Evolutionary conservation across 371 early-diverging fungal species (phyloP).

Genomic region (Circinella minor): DNA sequence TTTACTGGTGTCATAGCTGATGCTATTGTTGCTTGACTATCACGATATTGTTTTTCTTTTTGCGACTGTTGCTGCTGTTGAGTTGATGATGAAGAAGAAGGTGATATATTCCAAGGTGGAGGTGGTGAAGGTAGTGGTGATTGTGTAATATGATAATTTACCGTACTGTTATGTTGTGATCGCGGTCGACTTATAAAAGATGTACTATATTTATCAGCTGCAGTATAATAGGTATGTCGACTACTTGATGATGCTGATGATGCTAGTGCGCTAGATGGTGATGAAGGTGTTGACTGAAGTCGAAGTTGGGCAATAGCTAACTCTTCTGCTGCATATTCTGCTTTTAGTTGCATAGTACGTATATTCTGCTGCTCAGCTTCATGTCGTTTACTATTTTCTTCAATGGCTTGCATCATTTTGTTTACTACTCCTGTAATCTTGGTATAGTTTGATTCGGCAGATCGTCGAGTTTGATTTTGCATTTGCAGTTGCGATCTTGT

Average conservation of each 20-base stretch:
- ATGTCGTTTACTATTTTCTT: constrained; percentile 27
- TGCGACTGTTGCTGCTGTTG: background rate
- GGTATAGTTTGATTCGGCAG: constrained; percentile 27
- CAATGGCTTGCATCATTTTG: constrained; percentile 25
- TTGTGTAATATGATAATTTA: constrained; percentile 13
- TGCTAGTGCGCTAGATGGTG: background rate
- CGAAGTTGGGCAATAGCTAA: constrained; percentile 34
- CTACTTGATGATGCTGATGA: background rate
- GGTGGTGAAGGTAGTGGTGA: constrained; percentile 3
- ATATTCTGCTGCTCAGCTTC: constrained; percentile 26
- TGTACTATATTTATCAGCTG: no score
- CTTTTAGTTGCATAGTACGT: constrained; percentile 28
- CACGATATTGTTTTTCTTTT: background rate
- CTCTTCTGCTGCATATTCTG: constrained; percentile 34
- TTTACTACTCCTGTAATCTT: constrained; percentile 34
- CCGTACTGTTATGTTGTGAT: no score
- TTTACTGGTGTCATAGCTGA: background rate
- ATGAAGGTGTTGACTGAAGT: constrained; percentile 17
- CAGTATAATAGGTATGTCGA: no score
- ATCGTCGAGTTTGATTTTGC: constrained; percentile 34
- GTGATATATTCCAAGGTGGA: constrained; percentile 5
- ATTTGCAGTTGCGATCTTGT: constrained; percentile 35
- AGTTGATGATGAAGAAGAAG: constrained; percentile 1
- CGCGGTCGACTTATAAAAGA: no score
- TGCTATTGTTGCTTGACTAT: background rate